These are phyloP conservation scores for Helminthosporium solani DNA, from an alignment of 2,329 filamentous ascomycete species.

Conservation along the genomic window DNA sequence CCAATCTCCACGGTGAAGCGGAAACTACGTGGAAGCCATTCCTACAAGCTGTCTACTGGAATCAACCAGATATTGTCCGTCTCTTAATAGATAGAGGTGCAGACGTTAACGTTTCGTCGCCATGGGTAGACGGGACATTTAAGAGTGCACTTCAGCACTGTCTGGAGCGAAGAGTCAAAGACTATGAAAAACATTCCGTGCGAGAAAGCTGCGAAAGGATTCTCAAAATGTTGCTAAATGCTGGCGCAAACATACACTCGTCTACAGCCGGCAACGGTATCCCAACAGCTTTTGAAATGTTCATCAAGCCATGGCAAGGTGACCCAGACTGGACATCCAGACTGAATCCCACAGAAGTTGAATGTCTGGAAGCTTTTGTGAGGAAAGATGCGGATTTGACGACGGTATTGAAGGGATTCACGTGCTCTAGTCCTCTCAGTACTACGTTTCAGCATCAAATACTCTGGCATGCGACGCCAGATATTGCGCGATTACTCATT, in stretches of 20 bases:
- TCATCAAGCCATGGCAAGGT: conserved; percentile 32
- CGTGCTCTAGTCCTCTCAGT: conserved; percentile 20
- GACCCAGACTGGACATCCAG: conserved; percentile 25
- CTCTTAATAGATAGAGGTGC: conserved; percentile 33
- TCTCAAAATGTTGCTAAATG: conserved; percentile 31
- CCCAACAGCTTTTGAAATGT: conserved; percentile 25
- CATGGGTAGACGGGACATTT: conserved; percentile 9
- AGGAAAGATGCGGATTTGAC: conserved; percentile 27
- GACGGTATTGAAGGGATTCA: conserved; percentile 20
- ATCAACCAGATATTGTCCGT: conserved; percentile 30
- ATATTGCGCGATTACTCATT: conserved; percentile 23
- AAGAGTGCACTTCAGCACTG: conserved; percentile 31
- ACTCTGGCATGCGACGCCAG: conserved; percentile 36
- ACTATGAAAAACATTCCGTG: conserved; percentile 16
- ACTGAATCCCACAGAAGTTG: conserved; percentile 22
- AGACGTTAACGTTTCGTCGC: conserved; percentile 22
- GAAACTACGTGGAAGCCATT: conserved; percentile 32
- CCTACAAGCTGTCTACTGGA: conserved; percentile 35
- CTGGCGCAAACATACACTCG: conserved; percentile 30
- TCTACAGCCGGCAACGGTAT: conserved; percentile 13
- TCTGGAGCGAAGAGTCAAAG: conserved; percentile 21
- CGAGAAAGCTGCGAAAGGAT: conserved; percentile 25
- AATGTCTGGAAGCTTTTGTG: conserved; percentile 31
- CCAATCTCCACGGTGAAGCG: conserved; percentile 28
- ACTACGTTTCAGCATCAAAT: conserved; percentile 34